A percentile compares a stretch with the other conserved stretches of the same genome.
These are phyloP conservation scores for Luzula sylvatica DNA, from an alignment of 176 grass and related monocot genomes.

Conservation along the genomic window DNA sequence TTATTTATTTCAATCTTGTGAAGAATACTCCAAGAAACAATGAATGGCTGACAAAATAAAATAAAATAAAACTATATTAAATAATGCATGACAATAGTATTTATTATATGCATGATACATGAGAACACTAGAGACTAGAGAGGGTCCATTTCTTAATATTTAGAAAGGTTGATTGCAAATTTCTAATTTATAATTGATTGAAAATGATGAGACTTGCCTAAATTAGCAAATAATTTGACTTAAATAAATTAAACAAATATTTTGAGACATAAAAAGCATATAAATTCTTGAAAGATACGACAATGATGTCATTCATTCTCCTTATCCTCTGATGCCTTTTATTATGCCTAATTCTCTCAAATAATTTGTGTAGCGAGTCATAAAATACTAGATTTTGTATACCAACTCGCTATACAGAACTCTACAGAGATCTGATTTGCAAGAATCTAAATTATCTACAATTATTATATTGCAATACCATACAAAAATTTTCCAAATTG, in stretches of 20 bases:
- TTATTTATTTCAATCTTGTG: no score
- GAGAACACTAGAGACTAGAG: no score
- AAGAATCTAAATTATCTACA: not conserved
- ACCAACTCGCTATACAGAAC: not conserved
- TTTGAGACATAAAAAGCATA: conserved; percentile 2
- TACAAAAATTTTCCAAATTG: not conserved
- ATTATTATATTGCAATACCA: not conserved
- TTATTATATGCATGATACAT: no score
- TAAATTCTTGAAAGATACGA: conserved; percentile 16
- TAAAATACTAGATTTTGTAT: not conserved
- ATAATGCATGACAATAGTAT: no score
- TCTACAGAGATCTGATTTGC: conserved; percentile 8
- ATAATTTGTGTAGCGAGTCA: not conserved
- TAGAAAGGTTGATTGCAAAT: no score
- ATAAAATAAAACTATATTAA: no score
- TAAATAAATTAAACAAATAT: conserved; percentile 1
- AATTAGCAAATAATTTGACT: conserved; percentile 9
- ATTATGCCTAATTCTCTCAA: not conserved
- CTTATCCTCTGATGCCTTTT: not conserved
- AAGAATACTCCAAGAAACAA: no score
- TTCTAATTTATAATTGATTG: not conserved
- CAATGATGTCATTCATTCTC: conserved; percentile 17
- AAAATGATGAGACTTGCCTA: not conserved
- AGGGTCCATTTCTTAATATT: no score
- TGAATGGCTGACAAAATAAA: no score